A percentile compares a stretch with the other conserved stretches of the same genome.
phyloP scores from a whole-genome alignment of 495 filamentous ascomycete species.

The Trichodelitschia bisporula region DNA sequence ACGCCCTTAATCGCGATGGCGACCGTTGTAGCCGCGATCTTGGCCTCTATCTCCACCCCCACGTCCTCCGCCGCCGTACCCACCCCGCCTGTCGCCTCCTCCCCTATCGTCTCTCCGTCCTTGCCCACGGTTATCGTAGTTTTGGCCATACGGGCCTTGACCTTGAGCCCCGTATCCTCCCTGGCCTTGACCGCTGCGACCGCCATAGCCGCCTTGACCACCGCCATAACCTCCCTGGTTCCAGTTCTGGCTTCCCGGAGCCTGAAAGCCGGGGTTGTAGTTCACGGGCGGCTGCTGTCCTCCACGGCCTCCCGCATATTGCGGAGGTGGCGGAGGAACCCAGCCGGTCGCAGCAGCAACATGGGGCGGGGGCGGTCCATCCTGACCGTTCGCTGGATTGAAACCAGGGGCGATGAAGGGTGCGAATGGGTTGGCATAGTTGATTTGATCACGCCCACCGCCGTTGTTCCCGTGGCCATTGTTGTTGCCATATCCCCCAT shows the following conservation, averaged over 20 bases:
- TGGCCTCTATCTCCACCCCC: neutral
- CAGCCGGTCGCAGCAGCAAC: neutral
- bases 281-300: too few relatives aligned
- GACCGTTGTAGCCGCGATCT: neutral
- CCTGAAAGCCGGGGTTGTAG: neutral
- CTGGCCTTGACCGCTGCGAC: neutral
- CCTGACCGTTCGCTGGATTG: neutral
- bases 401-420: neutral
- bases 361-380: neutral
- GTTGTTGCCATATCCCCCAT: conserved; percentile 17
- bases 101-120: neutral
- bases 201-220: conserved; percentile 1
- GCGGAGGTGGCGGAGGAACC: conserved; percentile 1
- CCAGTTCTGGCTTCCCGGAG: neutral
- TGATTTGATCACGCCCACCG: neutral
- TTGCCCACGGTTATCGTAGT: neutral
- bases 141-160: conserved; percentile 1
- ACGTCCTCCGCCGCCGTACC: neutral
- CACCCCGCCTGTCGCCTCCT: neutral
- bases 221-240: conserved; percentile 2
- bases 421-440: conserved; percentile 1
- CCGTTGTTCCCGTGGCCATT: neutral
- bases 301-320: neutral
- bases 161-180: neutral
- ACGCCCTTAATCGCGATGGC: neutral